phyloP scores from a whole-genome alignment of 306 rosid species.

The Aeschynomene evenia region DNA sequence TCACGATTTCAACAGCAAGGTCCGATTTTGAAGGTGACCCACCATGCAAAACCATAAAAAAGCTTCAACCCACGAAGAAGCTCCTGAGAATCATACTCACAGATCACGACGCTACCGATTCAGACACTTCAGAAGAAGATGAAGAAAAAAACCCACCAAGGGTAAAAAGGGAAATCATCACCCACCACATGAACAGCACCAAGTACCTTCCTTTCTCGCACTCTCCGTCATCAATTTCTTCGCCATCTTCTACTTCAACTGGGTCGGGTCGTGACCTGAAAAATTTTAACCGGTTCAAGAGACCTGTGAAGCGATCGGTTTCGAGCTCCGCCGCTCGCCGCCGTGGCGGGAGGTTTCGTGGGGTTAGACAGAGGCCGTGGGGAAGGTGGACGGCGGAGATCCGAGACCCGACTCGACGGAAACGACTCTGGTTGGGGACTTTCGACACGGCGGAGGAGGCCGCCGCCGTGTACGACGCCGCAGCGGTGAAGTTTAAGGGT shows the following conservation, averaged over 20 bases:
- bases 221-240: not conserved
- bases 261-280: not conserved
- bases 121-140: constrained; percentile 71
- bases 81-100: constrained; percentile 66
- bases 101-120: constrained; percentile 76
- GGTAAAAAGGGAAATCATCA: constrained; percentile 47
- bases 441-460: constrained; percentile 87
- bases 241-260: not conserved
- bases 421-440: constrained; percentile 83
- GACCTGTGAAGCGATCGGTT: not conserved
- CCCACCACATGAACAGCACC: constrained; percentile 37
- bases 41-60: constrained; percentile 22
- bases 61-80: constrained; percentile 25
- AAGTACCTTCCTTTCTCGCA: constrained; percentile 13
- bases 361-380: constrained; percentile 87
- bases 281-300: constrained; percentile 23
- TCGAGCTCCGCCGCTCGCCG: not conserved
- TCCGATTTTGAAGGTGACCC: constrained; percentile 26
- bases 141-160: constrained; percentile 27
- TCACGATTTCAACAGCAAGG: not conserved
- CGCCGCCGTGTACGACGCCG: constrained; percentile 66
- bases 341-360: constrained; percentile 38
- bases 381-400: constrained; percentile 90
- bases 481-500: constrained; percentile 65
- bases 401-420: constrained; percentile 62